Evolutionary conservation across 2,329 filamentous ascomycete genomes (phyloP), one percentile per base, ranked within the genome.

Genomic region (Fusarium oligoseptatum): DNA sequence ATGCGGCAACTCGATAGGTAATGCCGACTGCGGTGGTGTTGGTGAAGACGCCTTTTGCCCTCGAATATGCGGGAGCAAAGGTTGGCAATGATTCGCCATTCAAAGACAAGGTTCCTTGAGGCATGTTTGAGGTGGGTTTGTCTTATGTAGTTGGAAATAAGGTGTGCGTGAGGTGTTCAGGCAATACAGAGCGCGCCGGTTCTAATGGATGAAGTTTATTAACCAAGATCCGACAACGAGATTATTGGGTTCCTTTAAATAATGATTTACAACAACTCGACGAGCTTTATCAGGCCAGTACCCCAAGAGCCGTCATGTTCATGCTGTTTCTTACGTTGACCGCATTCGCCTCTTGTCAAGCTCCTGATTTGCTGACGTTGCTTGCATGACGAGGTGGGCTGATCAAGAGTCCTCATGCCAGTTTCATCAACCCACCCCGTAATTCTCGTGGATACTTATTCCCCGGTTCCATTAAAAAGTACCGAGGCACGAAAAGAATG

Each of bases 1-100:
- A 56, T 24, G 63, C 67, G 7, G 64, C 58, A n/a, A 70, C 67
- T 36, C 67, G 67, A 41, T 70, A 67, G 14, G 58, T 62, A 15
- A 70, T 58, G 24, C 64, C 67, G 11, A 70, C 58, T 20, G 64
- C 58, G 3, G 67, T 67, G 9, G 58, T 63, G 50, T 62, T 37
- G 14, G 64, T 63, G 50, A 67, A 70, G 2, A 48, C 17, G 0
- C 58, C 57, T 43, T 67, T 62, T 27, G 34, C 50, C 32, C 60
- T 66, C 14, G 50, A 66, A 43, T 70, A 70, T 5, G 67, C 34
- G 4, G 67, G 64, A n/a, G 67, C 48, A 67, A 70, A 70, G 24
- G 34, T 32, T 50, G 63, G 63, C 48, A 69, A 41, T 6, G 64
- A 52, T 43, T 70, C 57, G 41, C 41, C 43, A 36, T 58, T 70